phyloP scores from a whole-genome alignment of 2,329 filamentous ascomycete species.

The Botrytis galanthina region DNA sequence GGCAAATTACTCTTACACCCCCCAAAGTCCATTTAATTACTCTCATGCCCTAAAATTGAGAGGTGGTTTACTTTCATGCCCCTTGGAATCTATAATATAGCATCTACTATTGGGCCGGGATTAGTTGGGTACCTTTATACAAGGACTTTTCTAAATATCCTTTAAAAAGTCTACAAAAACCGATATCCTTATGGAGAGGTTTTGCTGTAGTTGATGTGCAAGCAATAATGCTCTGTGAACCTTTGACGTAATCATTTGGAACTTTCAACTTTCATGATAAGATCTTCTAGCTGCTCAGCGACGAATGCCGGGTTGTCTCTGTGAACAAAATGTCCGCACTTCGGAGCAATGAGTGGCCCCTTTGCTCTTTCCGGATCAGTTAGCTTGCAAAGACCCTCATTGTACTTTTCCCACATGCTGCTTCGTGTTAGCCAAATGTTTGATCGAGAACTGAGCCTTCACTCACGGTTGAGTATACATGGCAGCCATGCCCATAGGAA shows the following conservation, averaged over 20 bases:
- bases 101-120: too few relatives aligned
- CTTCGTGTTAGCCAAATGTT: background rate
- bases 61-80: too few relatives aligned
- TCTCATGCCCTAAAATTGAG: too few relatives aligned
- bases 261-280: background rate
- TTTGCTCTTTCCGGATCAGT: background rate
- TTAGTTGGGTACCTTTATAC: too few relatives aligned
- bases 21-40: too few relatives aligned
- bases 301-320: background rate
- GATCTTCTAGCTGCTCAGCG: background rate
- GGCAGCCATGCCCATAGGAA: conserved; percentile 10
- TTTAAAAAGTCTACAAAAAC: too few relatives aligned
- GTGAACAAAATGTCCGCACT: background rate
- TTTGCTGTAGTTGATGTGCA: too few relatives aligned
- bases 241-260: background rate
- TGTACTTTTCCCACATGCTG: background rate
- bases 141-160: too few relatives aligned
- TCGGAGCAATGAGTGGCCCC: background rate
- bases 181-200: too few relatives aligned
- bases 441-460: background rate
- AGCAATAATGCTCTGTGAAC: too few relatives aligned
- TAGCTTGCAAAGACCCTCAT: background rate
- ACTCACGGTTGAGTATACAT: background rate
- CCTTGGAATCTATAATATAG: too few relatives aligned
- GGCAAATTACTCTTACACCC: too few relatives aligned